Evolutionary conservation across 2,329 filamentous ascomycete species (phyloP), one percentile per base, ranked within the genome.

Genomic region (Trichoderma koningiopsis): DNA sequence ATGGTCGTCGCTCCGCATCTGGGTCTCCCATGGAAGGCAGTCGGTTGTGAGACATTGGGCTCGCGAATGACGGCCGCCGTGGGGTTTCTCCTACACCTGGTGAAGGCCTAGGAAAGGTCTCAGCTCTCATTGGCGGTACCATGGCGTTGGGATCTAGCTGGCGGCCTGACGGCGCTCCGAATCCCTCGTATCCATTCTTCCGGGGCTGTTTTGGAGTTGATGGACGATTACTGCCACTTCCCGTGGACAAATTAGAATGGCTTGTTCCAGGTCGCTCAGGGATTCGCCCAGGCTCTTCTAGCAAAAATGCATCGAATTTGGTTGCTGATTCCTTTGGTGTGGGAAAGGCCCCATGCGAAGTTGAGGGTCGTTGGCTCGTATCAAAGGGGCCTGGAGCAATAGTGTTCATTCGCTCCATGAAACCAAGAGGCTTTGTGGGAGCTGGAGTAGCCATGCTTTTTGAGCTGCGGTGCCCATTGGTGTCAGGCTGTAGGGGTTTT

Each of bases 331-430:
- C 72, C 57, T 74, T 77, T n/a, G 74, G 74, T 4, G 74, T 73
- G 4, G 79, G 74, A 37, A 80, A 79, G 1, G 78, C 75, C 53
- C 81, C 81, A 16, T 76, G 74, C n/a, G 72, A 73, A 31, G 72
- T 69, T 4, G 79, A 76, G 35, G 78, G 75, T 49, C 79, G 80
- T 72, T 80, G 79, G 71, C 75, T 79, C 37, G 84, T 77, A 72
- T 89, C 87, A 73, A 92, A 92, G 0, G 90, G 90, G 0, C 89
- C 90, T 1, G 90, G 88, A 1, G 87, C 84, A 74, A 92, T 90
- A 10, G 82, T 85, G 72, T 92, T 86, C 84, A 92, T 87, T 63
- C 88, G 86, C 71, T 87, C 84, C 73, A 91, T 75, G 33, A 92
- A 76, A 70, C 70, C 70, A 14, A 65, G 56, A 19, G 69, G 64